Percentiles rank a stretch among this genome's conserved stretches.
These are phyloP conservation scores for Coleophoma eucalyptorum DNA, from an alignment of 2,329 filamentous ascomycete genomes.

Conservation along the genomic window DNA sequence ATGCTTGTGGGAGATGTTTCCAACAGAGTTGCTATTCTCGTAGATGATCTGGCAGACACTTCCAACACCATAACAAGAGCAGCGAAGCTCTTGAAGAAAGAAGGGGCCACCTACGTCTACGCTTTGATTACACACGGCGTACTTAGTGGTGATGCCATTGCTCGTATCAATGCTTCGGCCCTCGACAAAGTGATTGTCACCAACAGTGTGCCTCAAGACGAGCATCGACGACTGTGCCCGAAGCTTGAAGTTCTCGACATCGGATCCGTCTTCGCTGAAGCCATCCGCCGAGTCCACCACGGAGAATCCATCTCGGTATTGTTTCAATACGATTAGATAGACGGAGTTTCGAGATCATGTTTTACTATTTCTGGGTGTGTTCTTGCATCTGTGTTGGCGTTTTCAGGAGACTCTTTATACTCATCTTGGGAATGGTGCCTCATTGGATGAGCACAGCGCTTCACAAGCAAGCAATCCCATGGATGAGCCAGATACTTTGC, in stretches of 20 bases:
- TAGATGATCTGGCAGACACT: constrained; percentile 94
- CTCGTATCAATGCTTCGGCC: constrained; percentile 87
- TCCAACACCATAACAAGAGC: constrained; percentile 96
- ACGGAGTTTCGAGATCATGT: constrained; percentile 6
- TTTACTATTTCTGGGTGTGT: background rate
- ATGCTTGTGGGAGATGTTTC: constrained; percentile 88
- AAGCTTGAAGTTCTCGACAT: constrained; percentile 93
- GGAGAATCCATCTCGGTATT: constrained; percentile 96
- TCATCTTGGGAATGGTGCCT: constrained; percentile 13
- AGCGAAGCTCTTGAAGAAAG: constrained; percentile 93
- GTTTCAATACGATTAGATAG: constrained; percentile 71
- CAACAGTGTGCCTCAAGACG: constrained; percentile 87
- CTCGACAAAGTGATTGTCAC: constrained; percentile 94
- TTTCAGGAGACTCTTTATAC: constrained; percentile 13
- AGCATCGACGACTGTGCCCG: constrained; percentile 72
- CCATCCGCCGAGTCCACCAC: constrained; percentile 93
- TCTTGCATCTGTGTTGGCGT: constrained; percentile 11
- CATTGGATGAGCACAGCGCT: constrained; percentile 4
- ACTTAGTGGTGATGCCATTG: constrained; percentile 90
- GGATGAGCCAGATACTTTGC: constrained; percentile 21
- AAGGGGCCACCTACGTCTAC: constrained; percentile 87
- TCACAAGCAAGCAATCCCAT: constrained; percentile 6
- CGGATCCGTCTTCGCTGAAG: constrained; percentile 88
- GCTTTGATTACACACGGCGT: constrained; percentile 94
- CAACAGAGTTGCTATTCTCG: constrained; percentile 78